Evolutionary conservation across 257 asterid species (phyloP), one percentile per base, ranked within the genome.

Genomic region (Osmanthus fragrans): DNA sequence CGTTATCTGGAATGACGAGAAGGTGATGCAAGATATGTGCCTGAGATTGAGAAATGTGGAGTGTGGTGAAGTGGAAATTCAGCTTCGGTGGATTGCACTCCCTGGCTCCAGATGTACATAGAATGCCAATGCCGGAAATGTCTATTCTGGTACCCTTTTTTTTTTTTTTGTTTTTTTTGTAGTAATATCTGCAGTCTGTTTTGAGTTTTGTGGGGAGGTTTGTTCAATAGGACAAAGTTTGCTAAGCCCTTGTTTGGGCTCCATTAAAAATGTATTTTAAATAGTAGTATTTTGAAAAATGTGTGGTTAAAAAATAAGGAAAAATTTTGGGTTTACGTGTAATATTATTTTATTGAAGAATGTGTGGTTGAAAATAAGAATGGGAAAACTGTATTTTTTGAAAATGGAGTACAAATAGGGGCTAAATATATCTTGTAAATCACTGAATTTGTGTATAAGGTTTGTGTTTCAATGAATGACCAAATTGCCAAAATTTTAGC

Each of bases 41-140:
- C 84, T 87, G 71, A 83, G 89, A 71, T 71, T 87, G 80, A 83
- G 86, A 70, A 87, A 87, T 64, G 89, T 77, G 1, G 89, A 85
- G 73, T 83, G 87, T 51, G 91, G 91, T 2, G 89, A 85, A 77
- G 87, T 87, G 8, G 89, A 83, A 77, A 77, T 85, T 58, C 87
- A 84, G 72, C 87, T 86, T 71, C 87, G 82, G 36, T 86, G 90
- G 90, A 86, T 86, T 60, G 76, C 80, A 32, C 86, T 86, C 78
- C 90, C 88, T 3, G 90, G 89, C 39, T 64, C 82, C 71, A 84
- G 66, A 60, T 82, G 85, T 23, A 42, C 82, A 42, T 86, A 79
- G 78, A 82, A 25, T 54, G 64, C 64, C n/a, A 82, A 25, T 54
- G 64, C 64, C n/a, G n/a, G 27, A 54, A 54, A 18, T 19, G 64